Evolutionary conservation across 352 stramenopile species (phyloP).

Genomic region (Phytophthora syringae): DNA sequence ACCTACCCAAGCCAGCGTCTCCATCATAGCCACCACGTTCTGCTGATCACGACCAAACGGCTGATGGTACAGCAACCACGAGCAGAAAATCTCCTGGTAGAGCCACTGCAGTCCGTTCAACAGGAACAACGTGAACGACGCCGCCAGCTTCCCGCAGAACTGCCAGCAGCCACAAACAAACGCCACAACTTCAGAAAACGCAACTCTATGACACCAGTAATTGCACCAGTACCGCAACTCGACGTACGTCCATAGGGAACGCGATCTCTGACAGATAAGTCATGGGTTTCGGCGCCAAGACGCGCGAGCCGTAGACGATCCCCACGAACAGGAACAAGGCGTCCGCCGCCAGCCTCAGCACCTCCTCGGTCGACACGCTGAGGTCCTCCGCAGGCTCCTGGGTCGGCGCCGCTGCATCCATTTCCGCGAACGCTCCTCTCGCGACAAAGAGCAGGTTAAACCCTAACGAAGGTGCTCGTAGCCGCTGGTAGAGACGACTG

Average conservation of each 20-base stretch:
- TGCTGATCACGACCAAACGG: conserved; percentile 34
- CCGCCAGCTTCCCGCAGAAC: conserved; percentile 71
- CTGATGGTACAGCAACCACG: conserved; percentile 45
- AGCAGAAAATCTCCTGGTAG: conserved; percentile 46
- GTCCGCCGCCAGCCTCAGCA: conserved; percentile 38
- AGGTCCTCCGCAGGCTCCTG: conserved; percentile 11
- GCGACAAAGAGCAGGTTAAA: conserved; percentile 3
- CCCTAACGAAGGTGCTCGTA: neutral
- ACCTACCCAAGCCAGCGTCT: conserved; percentile 66
- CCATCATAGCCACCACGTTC: conserved; percentile 55
- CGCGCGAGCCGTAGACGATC: conserved; percentile 56
- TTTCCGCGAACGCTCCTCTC: conserved; percentile 8
- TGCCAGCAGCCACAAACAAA: conserved; percentile 18
- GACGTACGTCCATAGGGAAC: conserved; percentile 70
- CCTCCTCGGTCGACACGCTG: conserved; percentile 28
- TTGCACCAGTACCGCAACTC: conserved; percentile 1
- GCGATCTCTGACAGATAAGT: conserved; percentile 83
- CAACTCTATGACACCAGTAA: no score
- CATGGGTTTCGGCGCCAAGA: conserved; percentile 63
- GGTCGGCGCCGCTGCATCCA: conserved; percentile 13
- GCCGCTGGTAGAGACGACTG: conserved; percentile 32
- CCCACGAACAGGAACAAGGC: conserved; percentile 60
- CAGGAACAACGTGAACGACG: conserved; percentile 53
- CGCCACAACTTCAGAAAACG: neutral
- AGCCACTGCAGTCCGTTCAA: conserved; percentile 60